Base-by-base conservation (phyloP, 208 protist species). In the Trypanosoma boissoni region DNA sequence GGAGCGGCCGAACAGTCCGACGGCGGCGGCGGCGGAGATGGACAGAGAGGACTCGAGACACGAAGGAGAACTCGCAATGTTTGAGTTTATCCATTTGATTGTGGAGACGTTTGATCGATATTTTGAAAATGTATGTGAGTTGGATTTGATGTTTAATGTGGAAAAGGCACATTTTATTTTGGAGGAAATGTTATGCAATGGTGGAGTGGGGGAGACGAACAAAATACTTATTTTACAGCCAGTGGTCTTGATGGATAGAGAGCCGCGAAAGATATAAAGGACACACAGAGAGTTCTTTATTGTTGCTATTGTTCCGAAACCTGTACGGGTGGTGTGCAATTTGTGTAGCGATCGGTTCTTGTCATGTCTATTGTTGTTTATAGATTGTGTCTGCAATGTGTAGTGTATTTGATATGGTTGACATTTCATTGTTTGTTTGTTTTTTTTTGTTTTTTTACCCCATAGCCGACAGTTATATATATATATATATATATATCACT, bases 91-190 rank as follows among this genome's bases (percentile, higher is more conserved):
- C 58, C 95, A 98, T 52, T 64, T 72, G 21, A 58, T 97, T 7
- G 95, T 98, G 23, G 94, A 98, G 49, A 96, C 91, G 36, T 75
- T 98, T 56, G 95, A 98, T 59, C 68, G 55, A 43, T 92, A 91
- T 52, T 91, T 94, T 69, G 82, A 91, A 37, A 86, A 91, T 61
- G 83, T 92, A 34, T 96, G 89, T 64, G 91, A 96, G 59, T 73
- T 96, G 1, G 91, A 96, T 63, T 80, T 96, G 24, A 97, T 97
- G 92, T 97, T 96, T 70, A 93, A 97, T 68, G 37, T 98, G 7
- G 92, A 98, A 34, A 95, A 93, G 78, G 94, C 92, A 16, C 90
- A 97, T 66, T 92, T 97, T 53, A 83, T 97, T 41, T 51, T 97
- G 6, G 83, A 94, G 68, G 88, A 98, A 64, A 97, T 98, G 72